phyloP scores from a whole-genome alignment of 2,329 filamentous ascomycete species.

The Chaetomiaceae sp. region DNA sequence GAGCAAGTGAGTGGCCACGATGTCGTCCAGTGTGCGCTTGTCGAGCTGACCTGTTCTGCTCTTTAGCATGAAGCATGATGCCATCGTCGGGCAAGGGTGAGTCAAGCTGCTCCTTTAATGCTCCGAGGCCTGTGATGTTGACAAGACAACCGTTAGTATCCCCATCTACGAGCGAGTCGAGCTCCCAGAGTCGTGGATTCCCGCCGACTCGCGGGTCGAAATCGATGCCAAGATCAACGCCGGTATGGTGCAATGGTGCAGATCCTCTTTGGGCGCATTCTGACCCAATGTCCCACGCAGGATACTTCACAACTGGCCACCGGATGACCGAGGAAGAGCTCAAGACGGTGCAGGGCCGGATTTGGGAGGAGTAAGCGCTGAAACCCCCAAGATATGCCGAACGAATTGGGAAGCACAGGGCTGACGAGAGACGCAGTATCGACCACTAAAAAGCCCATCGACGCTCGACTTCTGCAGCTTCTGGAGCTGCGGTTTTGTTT shows the following conservation, averaged over 20 bases:
- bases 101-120: constrained; percentile 24
- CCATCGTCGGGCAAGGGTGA: constrained; percentile 76
- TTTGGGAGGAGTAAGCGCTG: constrained; percentile 73
- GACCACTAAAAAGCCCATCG: constrained; percentile 24
- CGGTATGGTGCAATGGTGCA: constrained; percentile 49
- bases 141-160: constrained; percentile 47
- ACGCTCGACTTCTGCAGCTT: neutral
- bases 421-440: constrained; percentile 30
- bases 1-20: constrained; percentile 67
- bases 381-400: constrained; percentile 14
- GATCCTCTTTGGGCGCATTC: constrained; percentile 17
- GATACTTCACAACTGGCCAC: constrained; percentile 82
- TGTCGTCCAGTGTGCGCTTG: neutral
- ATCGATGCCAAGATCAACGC: constrained; percentile 98
- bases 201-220: constrained; percentile 91
- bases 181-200: constrained; percentile 90
- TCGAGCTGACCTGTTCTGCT: constrained; percentile 20
- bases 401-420: constrained; percentile 21
- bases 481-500: constrained; percentile 2
- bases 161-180: constrained; percentile 87
- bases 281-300: constrained; percentile 34
- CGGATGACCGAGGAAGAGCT: constrained; percentile 85
- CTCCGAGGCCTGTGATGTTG: constrained; percentile 11
- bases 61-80: constrained; percentile 80
- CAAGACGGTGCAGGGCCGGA: constrained; percentile 77